Base-by-base conservation (phyloP, 306 rosid species). In the Lotus japonicus region DNA sequence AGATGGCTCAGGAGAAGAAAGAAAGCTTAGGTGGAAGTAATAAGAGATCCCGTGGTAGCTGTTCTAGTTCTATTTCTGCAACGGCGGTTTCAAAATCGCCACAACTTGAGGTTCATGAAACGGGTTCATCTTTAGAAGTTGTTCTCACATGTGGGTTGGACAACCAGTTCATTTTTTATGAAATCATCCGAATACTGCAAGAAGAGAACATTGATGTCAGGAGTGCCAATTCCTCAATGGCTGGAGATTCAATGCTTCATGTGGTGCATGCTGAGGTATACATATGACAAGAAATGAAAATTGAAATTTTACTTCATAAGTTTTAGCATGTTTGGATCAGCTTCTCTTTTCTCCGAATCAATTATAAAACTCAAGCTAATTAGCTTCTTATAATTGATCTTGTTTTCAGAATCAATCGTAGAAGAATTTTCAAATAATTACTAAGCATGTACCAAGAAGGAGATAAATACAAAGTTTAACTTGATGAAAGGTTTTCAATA, bases 201-300 rank as follows among this genome's bases (percentile, higher is more conserved):
- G 81, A 92, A 65, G 91, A 89, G 57, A 84, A 82, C 61, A 76
- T 83, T 0, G 86, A 92, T 2, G 79, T 89, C 2, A 46, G 70
- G 6, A 64, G 58, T 46, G 83, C 75, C 43, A 83, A 66, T 56
- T 86, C 77, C 19, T 80, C 98, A 0, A 16, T 59, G 10, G 5
- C 36, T 1, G 87, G 84, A 3, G 80, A 72, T 69, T 78, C 87
- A 0, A 31, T 81, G 58, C 16, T 74, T 15, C 84, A 86, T 21
- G 79, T 84, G 17, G 51, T 92, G 12, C 91, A 82, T 59, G 92
- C 87, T 16, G 83, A 92, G 96, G 98, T 91, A 73, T 21, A 21
- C 88, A 73, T n/a, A n/a, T 31, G 5, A 31, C 36, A 31, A 21
- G 26, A 21, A 21, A 21, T 1, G 26, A 21, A 21, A 21, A 21